Evolutionary conservation across 2,329 filamentous ascomycete genomes (phyloP), one percentile per base, ranked within the genome.

Genomic region (Calonectria hongkongensis): DNA sequence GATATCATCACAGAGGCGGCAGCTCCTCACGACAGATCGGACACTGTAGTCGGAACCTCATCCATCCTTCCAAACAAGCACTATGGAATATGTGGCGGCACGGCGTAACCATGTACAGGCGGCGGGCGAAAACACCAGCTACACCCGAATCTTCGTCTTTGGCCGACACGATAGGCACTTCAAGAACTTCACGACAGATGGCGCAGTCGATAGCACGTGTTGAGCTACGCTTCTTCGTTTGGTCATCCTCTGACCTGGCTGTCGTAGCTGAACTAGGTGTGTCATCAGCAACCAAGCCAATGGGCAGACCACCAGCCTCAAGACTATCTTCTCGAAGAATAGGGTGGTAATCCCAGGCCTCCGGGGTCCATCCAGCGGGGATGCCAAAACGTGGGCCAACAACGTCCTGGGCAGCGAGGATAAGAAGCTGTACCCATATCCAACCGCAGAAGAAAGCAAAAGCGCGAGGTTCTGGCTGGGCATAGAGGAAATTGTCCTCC

Each of bases 71-170:
- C 77, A 99, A 86, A 84, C 97, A 99, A 39, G 89, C 88, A 70
- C 93, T 97, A 82, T 99, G 97, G 83, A 99, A 99, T 62, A 98
- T 95, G 85, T 99, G 97, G 68, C 96, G 88, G 84, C 97, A 99
- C 60, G 97, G 97, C 70, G 97, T 99, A 27, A 98, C 95, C 97
- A 99, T 99, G 85, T 98, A 98, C 78, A 91, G 89, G 63, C 96
- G 90, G 73, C 96, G 88, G 39, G 94, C 94, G 77, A 98, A 88
- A 68, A 98, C 90, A 36, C 92, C 92, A 0, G 91, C 86, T 71
- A 92, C 89, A 39, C 90, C 89, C 0, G 84, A 83, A 12, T 89
- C 89, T 51, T 88, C 87, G 48, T 88, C 87, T 12, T 89, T 89
- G 1, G 89, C 88, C 64, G 89, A 88, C 39, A 98, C 86, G 27